Evolutionary conservation across 371 early-diverging fungal species (phyloP).

Genomic region (Mucor indicus): DNA sequence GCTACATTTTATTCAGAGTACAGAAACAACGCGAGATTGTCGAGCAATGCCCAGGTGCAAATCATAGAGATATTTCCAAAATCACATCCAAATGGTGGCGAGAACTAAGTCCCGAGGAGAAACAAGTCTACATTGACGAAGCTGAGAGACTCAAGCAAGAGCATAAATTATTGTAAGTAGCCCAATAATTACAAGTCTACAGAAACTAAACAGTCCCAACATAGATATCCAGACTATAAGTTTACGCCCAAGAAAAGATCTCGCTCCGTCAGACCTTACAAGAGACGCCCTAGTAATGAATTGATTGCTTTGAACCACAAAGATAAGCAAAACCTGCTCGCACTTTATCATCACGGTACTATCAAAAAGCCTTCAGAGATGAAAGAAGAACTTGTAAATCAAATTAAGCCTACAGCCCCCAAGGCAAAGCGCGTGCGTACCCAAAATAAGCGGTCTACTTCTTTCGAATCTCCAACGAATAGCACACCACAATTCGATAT

Average conservation of each 20-base stretch:
- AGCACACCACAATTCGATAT: no score
- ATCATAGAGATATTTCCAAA: conserved; percentile 69
- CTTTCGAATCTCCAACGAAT: no score
- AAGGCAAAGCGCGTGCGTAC: no score
- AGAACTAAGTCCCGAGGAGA: conserved; percentile 49
- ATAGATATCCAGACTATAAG: conserved; percentile 13
- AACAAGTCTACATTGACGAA: conserved; percentile 40
- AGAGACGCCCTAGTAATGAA: conserved; percentile 4
- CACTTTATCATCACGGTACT: conserved; percentile 2
- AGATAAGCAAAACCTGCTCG: conserved; percentile 1
- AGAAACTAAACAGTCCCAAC: not conserved
- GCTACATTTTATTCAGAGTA: conserved; percentile 67
- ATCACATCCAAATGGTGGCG: conserved; percentile 76
- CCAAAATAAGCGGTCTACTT: no score
- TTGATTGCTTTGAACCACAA: conserved; percentile 7
- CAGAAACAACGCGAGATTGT: conserved; percentile 66
- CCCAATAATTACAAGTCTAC: not conserved
- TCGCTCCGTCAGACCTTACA: conserved; percentile 5
- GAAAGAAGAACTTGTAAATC: no score
- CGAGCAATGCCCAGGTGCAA: conserved; percentile 53
- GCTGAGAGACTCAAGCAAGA: conserved; percentile 1
- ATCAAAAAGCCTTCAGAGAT: not conserved
- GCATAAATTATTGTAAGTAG: not conserved
- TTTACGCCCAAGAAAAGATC: conserved; percentile 3
- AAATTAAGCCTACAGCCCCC: no score